Evolutionary conservation across 306 rosid genomes (phyloP).

Genomic region (Casuarina equisetifolia): DNA sequence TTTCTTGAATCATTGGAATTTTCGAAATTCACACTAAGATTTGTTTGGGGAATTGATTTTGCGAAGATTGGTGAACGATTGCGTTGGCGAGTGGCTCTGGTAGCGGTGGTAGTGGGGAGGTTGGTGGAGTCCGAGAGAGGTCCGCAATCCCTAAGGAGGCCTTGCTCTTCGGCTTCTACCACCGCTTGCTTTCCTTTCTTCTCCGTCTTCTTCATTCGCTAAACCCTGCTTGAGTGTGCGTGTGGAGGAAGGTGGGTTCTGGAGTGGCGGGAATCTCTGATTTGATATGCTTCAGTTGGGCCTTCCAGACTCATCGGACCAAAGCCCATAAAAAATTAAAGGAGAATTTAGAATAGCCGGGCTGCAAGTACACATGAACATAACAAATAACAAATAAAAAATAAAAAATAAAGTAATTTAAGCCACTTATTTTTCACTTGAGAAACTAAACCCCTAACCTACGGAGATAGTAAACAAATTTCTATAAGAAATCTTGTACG

Average conservation of each 20-base stretch:
- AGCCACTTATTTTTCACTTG: too few species aligned
- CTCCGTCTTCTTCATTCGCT: background rate
- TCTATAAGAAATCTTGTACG: too few species aligned
- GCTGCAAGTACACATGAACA: too few species aligned
- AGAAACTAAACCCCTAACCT: too few species aligned
- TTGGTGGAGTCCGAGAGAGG: conserved; percentile 69
- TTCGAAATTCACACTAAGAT: background rate
- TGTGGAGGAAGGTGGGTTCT: conserved; percentile 16
- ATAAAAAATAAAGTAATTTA: too few species aligned
- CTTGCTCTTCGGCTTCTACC: conserved; percentile 44
- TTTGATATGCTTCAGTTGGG: background rate
- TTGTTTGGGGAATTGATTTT: conserved; percentile 9
- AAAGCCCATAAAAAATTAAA: background rate
- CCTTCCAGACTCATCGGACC: background rate
- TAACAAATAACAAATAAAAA: too few species aligned
- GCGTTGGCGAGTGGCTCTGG: conserved; percentile 31
- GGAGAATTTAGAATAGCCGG: too few species aligned
- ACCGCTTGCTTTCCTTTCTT: background rate
- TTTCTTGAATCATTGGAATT: conserved; percentile 1
- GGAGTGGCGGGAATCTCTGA: conserved; percentile 8
- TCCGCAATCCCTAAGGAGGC: conserved; percentile 33
- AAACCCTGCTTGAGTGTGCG: background rate
- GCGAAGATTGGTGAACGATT: conserved; percentile 27
- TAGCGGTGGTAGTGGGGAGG: conserved; percentile 23
- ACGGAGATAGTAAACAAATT: too few species aligned